These are phyloP conservation scores for Trichophyton equinum DNA, from an alignment of 2,329 filamentous ascomycete species.

Conservation along the genomic window DNA sequence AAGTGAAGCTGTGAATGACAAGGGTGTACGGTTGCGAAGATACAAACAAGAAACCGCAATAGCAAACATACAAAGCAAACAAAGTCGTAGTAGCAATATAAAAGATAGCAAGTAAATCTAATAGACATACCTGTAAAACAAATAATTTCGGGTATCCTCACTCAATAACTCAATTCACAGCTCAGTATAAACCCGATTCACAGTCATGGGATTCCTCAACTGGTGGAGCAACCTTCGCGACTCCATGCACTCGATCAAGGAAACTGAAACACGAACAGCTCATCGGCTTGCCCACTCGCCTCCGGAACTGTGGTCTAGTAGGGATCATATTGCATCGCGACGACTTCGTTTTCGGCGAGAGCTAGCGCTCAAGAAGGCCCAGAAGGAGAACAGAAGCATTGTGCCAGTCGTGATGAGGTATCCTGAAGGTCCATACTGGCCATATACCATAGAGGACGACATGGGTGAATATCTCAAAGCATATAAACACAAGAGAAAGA, in stretches of 20 bases:
- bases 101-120: background rate
- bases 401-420: slow-evolving; percentile 2
- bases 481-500: background rate
- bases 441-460: slow-evolving; percentile 3
- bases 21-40: background rate
- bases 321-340: slow-evolving; percentile 12
- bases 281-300: slow-evolving; percentile 8
- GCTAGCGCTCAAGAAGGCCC: background rate
- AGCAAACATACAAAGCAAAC: slow-evolving; percentile 1
- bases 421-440: slow-evolving; percentile 12
- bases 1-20: background rate
- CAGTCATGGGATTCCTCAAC: background rate
- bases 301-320: slow-evolving; percentile 12
- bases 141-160: background rate
- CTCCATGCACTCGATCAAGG: slow-evolving; percentile 7
- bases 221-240: slow-evolving; percentile 11
- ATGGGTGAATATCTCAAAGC: background rate
- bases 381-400: background rate
- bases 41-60: background rate
- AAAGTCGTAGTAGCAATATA: background rate
- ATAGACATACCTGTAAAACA: background rate
- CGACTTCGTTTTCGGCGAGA: slow-evolving; percentile 9
- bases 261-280: slow-evolving; percentile 6
- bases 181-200: background rate
- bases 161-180: background rate